Conservation (phyloP, 352 stramenopile species). For the Nothophytophthora sp. region DNA sequence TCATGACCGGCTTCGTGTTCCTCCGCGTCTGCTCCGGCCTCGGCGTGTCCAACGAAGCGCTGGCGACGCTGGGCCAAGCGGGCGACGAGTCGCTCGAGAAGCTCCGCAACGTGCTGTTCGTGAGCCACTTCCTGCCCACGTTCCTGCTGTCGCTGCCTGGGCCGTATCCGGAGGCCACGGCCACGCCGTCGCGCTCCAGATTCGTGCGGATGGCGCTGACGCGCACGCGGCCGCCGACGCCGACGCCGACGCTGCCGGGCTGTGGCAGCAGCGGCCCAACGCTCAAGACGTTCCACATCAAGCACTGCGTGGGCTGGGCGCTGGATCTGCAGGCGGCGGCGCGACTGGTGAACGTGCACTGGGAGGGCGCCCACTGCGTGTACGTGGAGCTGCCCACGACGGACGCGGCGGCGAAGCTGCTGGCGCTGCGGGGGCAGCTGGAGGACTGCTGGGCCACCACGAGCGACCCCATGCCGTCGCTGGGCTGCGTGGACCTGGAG, state of each 20-base stretch:
- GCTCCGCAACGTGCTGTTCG: constrained; percentile 49
- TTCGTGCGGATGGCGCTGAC: constrained; percentile 62
- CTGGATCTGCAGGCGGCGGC: constrained; percentile 44
- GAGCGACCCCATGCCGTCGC: constrained; percentile 61
- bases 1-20: constrained; percentile 81
- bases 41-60: constrained; percentile 52
- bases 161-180: constrained; percentile 38
- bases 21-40: constrained; percentile 62
- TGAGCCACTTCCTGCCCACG: constrained; percentile 67
- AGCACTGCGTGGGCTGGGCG: constrained; percentile 62
- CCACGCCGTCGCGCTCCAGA: constrained; percentile 47
- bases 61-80: constrained; percentile 31
- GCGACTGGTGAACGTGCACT: constrained; percentile 46
- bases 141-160: constrained; percentile 45
- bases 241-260: constrained; percentile 14
- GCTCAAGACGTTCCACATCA: constrained; percentile 76
- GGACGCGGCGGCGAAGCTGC: constrained; percentile 36
- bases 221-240: constrained; percentile 31
- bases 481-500: constrained; percentile 63
- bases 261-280: constrained; percentile 19
- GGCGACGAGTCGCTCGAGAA: constrained; percentile 22
- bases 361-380: constrained; percentile 50
- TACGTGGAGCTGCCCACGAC: constrained; percentile 50
- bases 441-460: constrained; percentile 33
- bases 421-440: constrained; percentile 33